Evolutionary conservation across 108 stramenopile genomes (phyloP).

Genomic region (Cyclotella baltica): DNA sequence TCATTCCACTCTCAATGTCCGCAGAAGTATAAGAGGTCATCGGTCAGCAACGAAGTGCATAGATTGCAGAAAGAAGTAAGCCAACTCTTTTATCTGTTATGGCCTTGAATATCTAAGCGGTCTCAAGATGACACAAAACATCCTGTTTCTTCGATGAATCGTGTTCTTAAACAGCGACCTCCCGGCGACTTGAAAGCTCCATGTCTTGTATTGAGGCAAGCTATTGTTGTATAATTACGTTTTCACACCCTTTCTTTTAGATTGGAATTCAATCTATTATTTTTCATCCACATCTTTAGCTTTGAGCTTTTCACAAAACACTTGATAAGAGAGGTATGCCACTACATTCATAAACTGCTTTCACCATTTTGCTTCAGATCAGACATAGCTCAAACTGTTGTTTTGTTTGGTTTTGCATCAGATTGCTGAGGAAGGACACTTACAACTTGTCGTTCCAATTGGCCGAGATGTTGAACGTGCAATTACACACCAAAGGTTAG

Average conservation of each 20-base stretch:
- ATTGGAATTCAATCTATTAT: neutral
- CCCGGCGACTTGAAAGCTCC: slow-evolving; percentile 50
- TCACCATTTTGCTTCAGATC: no score
- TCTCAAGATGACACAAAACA: no score
- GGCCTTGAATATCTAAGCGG: neutral
- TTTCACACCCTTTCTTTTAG: neutral
- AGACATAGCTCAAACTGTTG: neutral
- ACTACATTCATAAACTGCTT: neutral
- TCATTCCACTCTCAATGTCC: neutral
- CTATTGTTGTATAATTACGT: neutral
- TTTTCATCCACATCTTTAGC: slow-evolving; percentile 16
- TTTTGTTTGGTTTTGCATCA: neutral
- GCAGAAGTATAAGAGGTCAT: slow-evolving; percentile 31
- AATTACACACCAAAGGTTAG: slow-evolving; percentile 33
- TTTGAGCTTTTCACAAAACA: slow-evolving; percentile 60
- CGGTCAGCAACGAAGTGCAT: slow-evolving; percentile 37
- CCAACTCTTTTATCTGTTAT: neutral
- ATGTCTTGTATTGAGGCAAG: slow-evolving; percentile 41
- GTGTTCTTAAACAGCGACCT: slow-evolving; percentile 22
- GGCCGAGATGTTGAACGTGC: slow-evolving; percentile 51
- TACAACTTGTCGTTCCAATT: slow-evolving; percentile 46
- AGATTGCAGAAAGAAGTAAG: slow-evolving; percentile 26
- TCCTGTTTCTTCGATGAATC: neutral
- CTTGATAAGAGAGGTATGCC: slow-evolving; percentile 37
- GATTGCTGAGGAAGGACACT: slow-evolving; percentile 40